phyloP scores from a whole-genome alignment of 257 asterid species.

The Haberlea rhodopensis region DNA sequence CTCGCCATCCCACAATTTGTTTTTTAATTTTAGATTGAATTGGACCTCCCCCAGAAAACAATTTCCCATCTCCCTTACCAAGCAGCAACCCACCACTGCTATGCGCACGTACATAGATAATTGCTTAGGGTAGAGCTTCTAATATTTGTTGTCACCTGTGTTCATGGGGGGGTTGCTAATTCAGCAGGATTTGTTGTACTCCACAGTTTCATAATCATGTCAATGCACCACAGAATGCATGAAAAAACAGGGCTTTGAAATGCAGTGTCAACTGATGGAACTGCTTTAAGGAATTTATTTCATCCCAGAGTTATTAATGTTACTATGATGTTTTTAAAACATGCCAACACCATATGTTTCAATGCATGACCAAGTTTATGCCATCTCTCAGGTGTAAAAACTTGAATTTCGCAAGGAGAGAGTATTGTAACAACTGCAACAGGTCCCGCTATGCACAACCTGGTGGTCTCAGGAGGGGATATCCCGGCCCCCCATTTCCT shows the following conservation, averaged over 20 bases:
- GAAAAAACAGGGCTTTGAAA: background rate
- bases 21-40: background rate
- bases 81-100: background rate
- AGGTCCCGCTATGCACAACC: slow-evolving; percentile 55
- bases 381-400: slow-evolving; percentile 48
- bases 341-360: background rate
- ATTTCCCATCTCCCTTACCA: background rate
- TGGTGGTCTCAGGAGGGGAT: slow-evolving; percentile 63
- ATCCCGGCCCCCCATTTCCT: slow-evolving; percentile 38
- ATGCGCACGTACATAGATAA: background rate
- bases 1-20: background rate
- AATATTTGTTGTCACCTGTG: background rate
- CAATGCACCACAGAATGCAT: background rate
- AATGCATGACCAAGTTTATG: background rate
- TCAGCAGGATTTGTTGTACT: background rate
- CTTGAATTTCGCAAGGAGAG: slow-evolving; percentile 88
- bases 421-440: slow-evolving; percentile 82
- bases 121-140: background rate
- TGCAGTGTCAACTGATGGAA: background rate
- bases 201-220: background rate
- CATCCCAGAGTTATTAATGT: background rate
- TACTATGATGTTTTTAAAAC: background rate
- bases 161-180: background rate
- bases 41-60: background rate
- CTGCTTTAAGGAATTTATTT: background rate